Evolutionary conservation across 2,329 filamentous ascomycete genomes (phyloP).

Genomic region (Clonostachys chloroleuca): DNA sequence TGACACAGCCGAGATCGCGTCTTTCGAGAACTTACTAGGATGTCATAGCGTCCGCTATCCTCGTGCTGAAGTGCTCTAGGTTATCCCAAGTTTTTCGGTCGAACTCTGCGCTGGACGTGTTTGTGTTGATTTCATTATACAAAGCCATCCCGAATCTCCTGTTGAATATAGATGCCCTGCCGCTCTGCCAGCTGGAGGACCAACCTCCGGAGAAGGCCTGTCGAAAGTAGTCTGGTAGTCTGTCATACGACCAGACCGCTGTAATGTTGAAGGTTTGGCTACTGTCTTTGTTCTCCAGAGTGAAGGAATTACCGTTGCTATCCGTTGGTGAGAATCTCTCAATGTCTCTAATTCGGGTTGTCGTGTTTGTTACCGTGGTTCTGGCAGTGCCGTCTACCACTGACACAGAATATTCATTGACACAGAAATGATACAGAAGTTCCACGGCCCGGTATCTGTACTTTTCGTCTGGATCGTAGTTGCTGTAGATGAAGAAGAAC

Average conservation of each 20-base stretch:
- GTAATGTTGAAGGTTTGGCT: background rate
- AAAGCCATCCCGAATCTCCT: background rate
- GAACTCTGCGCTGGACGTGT: background rate
- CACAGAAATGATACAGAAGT: conserved; percentile 7
- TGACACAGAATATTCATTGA: conserved; percentile 4
- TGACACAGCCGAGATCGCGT: background rate
- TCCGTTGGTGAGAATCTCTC: background rate
- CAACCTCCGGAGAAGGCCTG: background rate
- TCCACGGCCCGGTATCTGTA: conserved; percentile 5
- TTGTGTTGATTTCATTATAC: background rate
- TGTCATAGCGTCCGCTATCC: conserved; percentile 1
- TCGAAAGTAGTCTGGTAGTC: background rate
- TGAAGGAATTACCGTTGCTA: background rate
- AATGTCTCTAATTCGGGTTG: background rate
- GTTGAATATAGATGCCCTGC: background rate
- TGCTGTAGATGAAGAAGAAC: conserved; percentile 3
- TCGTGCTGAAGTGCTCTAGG: background rate
- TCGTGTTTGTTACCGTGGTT: background rate
- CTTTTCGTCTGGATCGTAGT: background rate
- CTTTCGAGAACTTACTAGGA: conserved; percentile 1
- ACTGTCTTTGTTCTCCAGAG: background rate
- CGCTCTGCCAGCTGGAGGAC: background rate
- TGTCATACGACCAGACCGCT: background rate
- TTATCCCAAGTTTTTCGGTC: conserved; percentile 3
- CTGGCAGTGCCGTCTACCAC: conserved; percentile 1